Evolutionary conservation across 192 early-diverging fungal species (phyloP).

Genomic region (Allomyces arbusculus): DNA sequence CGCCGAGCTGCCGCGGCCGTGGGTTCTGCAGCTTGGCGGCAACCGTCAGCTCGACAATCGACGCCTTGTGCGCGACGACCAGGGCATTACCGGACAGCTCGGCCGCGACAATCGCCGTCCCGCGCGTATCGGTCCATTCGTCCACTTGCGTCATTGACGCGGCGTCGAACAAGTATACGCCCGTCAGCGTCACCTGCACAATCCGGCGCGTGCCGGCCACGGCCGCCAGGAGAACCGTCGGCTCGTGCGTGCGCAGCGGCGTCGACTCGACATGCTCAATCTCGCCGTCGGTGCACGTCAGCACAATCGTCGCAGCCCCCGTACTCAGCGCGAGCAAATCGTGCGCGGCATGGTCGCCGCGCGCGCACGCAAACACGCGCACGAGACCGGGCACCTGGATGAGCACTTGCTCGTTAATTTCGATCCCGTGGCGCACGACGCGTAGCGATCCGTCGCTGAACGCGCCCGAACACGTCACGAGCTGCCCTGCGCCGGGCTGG

Average conservation of each 20-base stretch:
- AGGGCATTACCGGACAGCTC: background rate
- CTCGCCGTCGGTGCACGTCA: conserved; percentile 6
- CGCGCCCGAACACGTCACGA: conserved; percentile 72
- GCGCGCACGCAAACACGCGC: conserved; percentile 21
- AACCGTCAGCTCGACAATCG: background rate
- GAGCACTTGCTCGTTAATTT: conserved; percentile 41
- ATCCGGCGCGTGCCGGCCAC: conserved; percentile 18
- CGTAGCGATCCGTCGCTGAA: conserved; percentile 51
- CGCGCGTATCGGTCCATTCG: conserved; percentile 19
- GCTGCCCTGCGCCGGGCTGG: conserved; percentile 25
- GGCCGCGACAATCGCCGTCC: too few relatives aligned
- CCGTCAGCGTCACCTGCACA: conserved; percentile 40
- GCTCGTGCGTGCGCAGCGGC: conserved; percentile 10
- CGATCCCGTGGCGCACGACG: conserved; percentile 73
- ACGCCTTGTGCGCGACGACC: background rate
- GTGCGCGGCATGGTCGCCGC: background rate
- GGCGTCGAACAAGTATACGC: conserved; percentile 23
- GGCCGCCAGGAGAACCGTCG: conserved; percentile 22
- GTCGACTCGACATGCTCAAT: conserved; percentile 15
- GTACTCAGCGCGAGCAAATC: background rate
- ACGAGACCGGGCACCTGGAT: conserved; percentile 43
- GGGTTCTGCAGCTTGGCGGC: conserved; percentile 4
- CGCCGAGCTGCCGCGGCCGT: conserved; percentile 23
- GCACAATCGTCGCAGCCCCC: background rate
- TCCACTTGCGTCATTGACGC: conserved; percentile 10